phyloP scores from a whole-genome alignment of 345 rosid species.

The Dovyalis caffra region DNA sequence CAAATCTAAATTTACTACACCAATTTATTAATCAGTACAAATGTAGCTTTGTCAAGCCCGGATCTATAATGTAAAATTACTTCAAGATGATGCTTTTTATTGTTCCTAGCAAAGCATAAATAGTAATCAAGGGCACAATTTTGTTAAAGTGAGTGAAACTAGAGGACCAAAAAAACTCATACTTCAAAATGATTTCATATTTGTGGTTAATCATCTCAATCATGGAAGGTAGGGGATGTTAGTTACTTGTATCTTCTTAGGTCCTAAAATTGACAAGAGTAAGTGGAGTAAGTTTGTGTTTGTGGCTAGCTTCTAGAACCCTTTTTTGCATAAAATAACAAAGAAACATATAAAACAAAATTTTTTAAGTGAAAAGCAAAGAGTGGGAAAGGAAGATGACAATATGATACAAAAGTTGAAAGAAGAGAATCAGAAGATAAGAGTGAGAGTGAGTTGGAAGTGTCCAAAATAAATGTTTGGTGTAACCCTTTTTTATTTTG shows the following conservation, averaged over 20 bases:
- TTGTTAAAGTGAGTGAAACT: not conserved
- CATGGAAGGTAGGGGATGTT: constrained; percentile 22
- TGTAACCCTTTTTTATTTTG: not conserved
- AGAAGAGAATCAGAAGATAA: not conserved
- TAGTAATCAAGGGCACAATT: not conserved
- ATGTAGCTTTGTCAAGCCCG: too few relatives aligned
- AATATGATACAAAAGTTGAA: not conserved
- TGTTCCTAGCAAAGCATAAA: too few relatives aligned
- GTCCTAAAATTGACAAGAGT: constrained; percentile 23
- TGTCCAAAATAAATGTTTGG: not conserved
- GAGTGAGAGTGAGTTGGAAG: not conserved
- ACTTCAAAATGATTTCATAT: too few relatives aligned
- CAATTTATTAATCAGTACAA: too few relatives aligned
- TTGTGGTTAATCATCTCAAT: not conserved
- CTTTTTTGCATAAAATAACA: not conserved
- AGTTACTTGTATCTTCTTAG: not conserved
- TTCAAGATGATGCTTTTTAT: too few relatives aligned
- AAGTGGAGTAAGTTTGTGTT: constrained; percentile 23
- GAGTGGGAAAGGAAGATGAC: not conserved
- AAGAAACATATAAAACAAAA: not conserved
- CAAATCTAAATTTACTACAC: too few relatives aligned
- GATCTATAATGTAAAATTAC: too few relatives aligned
- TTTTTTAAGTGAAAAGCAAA: not conserved
- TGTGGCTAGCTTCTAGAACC: constrained; percentile 27
- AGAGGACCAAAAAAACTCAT: too few relatives aligned